A percentile compares a stretch with the other conserved stretches of the same genome.
phyloP scores from a whole-genome alignment of 2,329 filamentous ascomycete species.

The Ceratocystis lukuohia region DNA sequence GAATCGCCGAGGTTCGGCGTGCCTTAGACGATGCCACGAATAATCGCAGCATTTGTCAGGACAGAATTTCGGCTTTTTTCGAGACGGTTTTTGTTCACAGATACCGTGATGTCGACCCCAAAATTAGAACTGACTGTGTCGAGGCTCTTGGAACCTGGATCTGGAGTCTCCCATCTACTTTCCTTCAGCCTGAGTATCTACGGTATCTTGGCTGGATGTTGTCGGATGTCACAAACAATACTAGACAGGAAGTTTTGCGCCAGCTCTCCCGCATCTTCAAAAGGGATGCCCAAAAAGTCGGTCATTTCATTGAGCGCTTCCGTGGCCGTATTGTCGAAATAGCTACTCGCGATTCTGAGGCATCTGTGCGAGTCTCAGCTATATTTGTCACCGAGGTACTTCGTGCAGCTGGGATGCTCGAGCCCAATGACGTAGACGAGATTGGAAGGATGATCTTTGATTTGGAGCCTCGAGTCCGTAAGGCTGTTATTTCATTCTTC shows the following conservation, averaged over 20 bases:
- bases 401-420: constrained; percentile 70
- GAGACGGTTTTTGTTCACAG: constrained; percentile 89
- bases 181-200: constrained; percentile 80
- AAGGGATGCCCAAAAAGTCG: constrained; percentile 67
- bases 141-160: constrained; percentile 84
- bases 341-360: constrained; percentile 71
- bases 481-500: constrained; percentile 83
- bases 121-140: constrained; percentile 78
- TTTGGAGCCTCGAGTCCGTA: constrained; percentile 67
- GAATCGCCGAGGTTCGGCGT: constrained; percentile 58
- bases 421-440: constrained; percentile 80
- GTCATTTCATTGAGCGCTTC: constrained; percentile 89
- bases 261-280: constrained; percentile 71
- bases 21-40: constrained; percentile 57
- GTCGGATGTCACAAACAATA: constrained; percentile 62
- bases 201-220: constrained; percentile 93
- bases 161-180: constrained; percentile 65
- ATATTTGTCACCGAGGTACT: constrained; percentile 73
- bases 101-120: constrained; percentile 85
- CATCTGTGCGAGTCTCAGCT: constrained; percentile 63
- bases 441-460: constrained; percentile 85
- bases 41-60: constrained; percentile 55
- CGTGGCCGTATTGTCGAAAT: constrained; percentile 81
- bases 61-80: constrained; percentile 71
- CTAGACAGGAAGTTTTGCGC: constrained; percentile 72